Evolutionary conservation across 805 yeast genomes (phyloP).

Genomic region (Cyberlindnera subsufficiens): DNA sequence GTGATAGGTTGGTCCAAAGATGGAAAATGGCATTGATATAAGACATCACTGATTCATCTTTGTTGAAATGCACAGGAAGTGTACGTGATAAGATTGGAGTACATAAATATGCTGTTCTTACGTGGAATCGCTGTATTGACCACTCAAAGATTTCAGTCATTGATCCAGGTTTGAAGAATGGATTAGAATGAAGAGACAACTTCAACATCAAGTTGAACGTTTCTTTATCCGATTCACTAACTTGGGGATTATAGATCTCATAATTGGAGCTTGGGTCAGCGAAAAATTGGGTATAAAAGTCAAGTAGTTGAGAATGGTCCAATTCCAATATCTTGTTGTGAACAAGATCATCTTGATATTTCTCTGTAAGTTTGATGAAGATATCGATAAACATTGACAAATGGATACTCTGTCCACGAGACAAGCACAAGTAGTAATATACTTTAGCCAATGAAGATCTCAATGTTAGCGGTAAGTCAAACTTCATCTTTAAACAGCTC

Average conservation of each 20-base stretch:
- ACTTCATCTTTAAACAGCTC: conserved; percentile 72
- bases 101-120: conserved; percentile 45
- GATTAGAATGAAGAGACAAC: conserved; percentile 47
- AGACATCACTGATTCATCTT: conserved; percentile 39
- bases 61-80: conserved; percentile 39
- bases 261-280: conserved; percentile 44
- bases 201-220: conserved; percentile 42
- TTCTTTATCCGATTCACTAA: conserved; percentile 35
- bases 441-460: conserved; percentile 60
- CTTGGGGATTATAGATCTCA: conserved; percentile 30
- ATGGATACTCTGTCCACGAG: conserved; percentile 65
- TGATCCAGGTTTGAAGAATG: conserved; percentile 43
- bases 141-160: conserved; percentile 45
- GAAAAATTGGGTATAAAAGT: conserved; percentile 29
- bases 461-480: conserved; percentile 65
- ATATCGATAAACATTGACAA: conserved; percentile 55
- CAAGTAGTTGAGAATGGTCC: conserved; percentile 30
- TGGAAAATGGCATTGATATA: conserved; percentile 65
- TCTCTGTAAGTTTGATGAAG: conserved; percentile 49
- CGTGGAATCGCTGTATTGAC: conserved; percentile 46
- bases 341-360: conserved; percentile 25
- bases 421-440: conserved; percentile 64
- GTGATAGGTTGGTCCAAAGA: conserved; percentile 57
- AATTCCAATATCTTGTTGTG: conserved; percentile 25
- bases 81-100: conserved; percentile 47